Evolutionary conservation across 169 alveolate genomes (phyloP).

Genomic region (Ichthyophthirius multifiliis): DNA sequence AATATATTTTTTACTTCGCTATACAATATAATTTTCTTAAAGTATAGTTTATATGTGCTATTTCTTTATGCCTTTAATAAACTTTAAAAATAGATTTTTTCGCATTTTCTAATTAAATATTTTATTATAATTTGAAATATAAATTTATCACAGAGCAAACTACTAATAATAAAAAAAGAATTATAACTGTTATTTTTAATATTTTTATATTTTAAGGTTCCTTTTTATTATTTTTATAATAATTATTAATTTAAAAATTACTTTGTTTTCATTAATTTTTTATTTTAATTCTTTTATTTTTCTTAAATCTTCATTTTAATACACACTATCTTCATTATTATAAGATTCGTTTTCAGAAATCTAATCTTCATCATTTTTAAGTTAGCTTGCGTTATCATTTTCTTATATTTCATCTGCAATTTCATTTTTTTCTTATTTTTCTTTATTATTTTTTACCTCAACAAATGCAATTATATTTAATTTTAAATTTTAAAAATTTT

Average conservation of each 20-base stretch:
- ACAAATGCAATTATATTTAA: too few relatives aligned
- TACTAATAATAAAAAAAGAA: background rate
- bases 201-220: constrained; percentile 11
- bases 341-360: background rate
- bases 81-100: background rate
- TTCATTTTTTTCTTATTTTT: background rate
- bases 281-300: constrained; percentile 19
- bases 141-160: background rate
- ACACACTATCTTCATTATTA: background rate
- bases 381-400: too few relatives aligned
- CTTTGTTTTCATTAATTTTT: background rate
- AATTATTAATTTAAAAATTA: background rate
- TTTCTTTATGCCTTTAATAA: background rate
- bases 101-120: background rate
- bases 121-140: background rate
- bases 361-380: background rate
- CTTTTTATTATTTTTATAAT: background rate
- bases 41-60: background rate
- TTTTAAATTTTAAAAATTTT: background rate
- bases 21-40: background rate
- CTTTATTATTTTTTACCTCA: too few relatives aligned
- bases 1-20: background rate
- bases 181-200: background rate
- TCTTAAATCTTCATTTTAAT: constrained; percentile 6
- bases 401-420: too few relatives aligned